These are phyloP conservation scores for Plasmodium yoelii DNA, from an alignment of 169 alveolate genomes.

Conservation along the genomic window DNA sequence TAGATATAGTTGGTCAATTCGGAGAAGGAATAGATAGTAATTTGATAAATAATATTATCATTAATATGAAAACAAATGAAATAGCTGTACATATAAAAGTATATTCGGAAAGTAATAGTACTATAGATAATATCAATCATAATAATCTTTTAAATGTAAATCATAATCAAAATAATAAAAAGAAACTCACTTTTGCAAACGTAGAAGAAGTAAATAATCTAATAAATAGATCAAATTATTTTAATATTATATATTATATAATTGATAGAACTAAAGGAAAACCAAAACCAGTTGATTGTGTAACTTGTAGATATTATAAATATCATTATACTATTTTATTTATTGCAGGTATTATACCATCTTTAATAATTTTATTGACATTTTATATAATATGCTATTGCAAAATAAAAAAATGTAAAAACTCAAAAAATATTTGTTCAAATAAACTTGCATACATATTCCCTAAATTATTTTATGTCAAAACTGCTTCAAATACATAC, in stretches of 20 bases:
- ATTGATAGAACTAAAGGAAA: conserved; percentile 43
- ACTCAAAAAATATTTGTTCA: conserved; percentile 8
- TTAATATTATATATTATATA: conserved; percentile 38
- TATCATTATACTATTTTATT: conserved; percentile 59
- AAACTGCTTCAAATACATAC: conserved; percentile 38
- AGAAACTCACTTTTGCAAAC: conserved; percentile 10
- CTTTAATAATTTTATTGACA: conserved; percentile 30
- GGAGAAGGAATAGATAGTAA: conserved; percentile 64
- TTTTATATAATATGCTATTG: conserved; percentile 33
- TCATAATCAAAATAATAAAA: not conserved
- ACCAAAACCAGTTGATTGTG: conserved; percentile 24
- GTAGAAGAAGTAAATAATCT: conserved; percentile 24
- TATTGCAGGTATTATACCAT: conserved; percentile 50
- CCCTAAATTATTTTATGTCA: conserved; percentile 55
- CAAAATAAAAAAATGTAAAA: conserved; percentile 4
- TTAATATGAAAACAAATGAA: conserved; percentile 40
- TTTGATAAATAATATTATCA: conserved; percentile 30
- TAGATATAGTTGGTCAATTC: conserved; percentile 44
- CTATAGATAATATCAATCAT: too few species aligned
- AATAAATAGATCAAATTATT: conserved; percentile 18
- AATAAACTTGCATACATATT: conserved; percentile 10
- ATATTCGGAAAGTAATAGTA: conserved; percentile 4
- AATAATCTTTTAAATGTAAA: not conserved
- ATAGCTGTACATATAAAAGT: conserved; percentile 55
- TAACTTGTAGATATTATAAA: conserved; percentile 43